These are phyloP conservation scores for Talaromyces marneffei DNA, from an alignment of 2,329 filamentous ascomycete species.

Conservation along the genomic window DNA sequence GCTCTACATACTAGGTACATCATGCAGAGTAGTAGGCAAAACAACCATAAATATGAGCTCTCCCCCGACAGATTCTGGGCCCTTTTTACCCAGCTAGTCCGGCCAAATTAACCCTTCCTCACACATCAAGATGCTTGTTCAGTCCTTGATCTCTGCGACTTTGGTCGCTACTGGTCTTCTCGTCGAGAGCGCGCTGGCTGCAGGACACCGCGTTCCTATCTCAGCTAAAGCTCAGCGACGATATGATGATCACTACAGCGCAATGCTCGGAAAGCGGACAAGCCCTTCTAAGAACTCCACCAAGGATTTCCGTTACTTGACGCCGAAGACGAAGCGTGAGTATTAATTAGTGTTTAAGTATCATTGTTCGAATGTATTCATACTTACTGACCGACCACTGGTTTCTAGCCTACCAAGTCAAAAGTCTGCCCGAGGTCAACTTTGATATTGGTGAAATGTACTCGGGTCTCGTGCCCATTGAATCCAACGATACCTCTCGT, in stretches of 20 bases:
- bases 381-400: no score
- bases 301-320: slow-evolving; percentile 12
- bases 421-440: slow-evolving; percentile 60
- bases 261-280: slow-evolving; percentile 8
- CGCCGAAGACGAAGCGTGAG: slow-evolving; percentile 11
- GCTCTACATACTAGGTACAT: no score
- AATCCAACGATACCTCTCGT: slow-evolving; percentile 40
- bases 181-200: slow-evolving; percentile 5
- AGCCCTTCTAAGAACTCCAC: not conserved
- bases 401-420: slow-evolving; percentile 61
- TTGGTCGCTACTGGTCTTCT: slow-evolving; percentile 10
- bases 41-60: not conserved
- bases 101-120: not conserved
- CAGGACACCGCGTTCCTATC: slow-evolving; percentile 7
- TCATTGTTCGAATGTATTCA: no score
- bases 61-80: not conserved
- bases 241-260: slow-evolving; percentile 7
- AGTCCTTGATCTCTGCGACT: slow-evolving; percentile 10
- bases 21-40: not conserved
- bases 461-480: slow-evolving; percentile 51
- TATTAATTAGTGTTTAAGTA: no score
- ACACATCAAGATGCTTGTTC: slow-evolving; percentile 8
- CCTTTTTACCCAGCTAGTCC: not conserved
- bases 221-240: slow-evolving; percentile 9
- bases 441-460: slow-evolving; percentile 59